These are phyloP conservation scores for Parmelia sp. DNA, from an alignment of 495 filamentous ascomycete species.

Conservation along the genomic window DNA sequence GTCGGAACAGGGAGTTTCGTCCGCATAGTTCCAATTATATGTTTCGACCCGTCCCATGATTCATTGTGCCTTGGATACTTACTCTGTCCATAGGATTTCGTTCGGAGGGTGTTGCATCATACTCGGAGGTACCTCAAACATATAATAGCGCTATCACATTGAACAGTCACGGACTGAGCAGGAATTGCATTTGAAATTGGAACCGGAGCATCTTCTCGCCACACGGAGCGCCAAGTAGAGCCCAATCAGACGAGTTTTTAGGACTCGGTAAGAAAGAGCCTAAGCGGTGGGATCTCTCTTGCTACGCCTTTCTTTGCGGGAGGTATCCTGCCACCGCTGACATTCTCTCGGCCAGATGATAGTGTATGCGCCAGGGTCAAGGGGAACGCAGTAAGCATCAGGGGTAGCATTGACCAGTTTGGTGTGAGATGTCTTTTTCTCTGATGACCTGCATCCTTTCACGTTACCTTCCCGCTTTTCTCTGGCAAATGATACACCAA, in stretches of 20 bases:
- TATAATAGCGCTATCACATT: background rate
- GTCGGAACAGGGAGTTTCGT: constrained; percentile 2
- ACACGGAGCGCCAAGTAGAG: background rate
- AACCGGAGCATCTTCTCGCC: background rate
- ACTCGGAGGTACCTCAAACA: background rate
- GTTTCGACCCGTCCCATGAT: background rate
- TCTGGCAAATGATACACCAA: background rate
- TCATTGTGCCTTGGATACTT: background rate
- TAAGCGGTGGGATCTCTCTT: background rate
- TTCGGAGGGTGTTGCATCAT: background rate
- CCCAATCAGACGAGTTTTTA: background rate
- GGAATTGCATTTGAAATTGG: background rate
- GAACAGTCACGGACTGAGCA: background rate
- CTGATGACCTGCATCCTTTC: background rate
- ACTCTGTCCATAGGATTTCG: no score
- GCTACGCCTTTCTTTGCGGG: background rate
- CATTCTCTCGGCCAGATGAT: background rate
- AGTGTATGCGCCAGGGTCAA: background rate
- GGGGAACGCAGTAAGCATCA: background rate
- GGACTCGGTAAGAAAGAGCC: background rate
- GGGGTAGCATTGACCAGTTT: background rate
- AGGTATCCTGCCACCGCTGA: background rate
- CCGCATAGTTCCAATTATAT: background rate
- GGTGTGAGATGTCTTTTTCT: background rate
- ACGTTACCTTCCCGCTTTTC: background rate